These are phyloP conservation scores for Didymellaceae sp. DNA, from an alignment of 2,329 filamentous ascomycete species.

Conservation along the genomic window DNA sequence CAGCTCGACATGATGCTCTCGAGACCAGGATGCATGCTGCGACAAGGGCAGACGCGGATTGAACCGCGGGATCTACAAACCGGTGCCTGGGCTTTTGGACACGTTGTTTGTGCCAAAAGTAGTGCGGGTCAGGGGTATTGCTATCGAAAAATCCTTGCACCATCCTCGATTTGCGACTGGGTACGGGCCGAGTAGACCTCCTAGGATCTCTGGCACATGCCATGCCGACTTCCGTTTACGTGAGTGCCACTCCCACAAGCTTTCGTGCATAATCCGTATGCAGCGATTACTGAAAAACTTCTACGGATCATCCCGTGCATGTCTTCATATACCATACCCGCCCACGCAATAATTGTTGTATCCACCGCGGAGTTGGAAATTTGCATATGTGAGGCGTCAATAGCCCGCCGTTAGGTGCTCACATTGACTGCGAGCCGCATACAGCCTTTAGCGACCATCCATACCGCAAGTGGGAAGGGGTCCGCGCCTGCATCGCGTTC, in stretches of 20 bases:
- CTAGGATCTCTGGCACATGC: slow-evolving; percentile 25
- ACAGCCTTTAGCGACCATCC: slow-evolving; percentile 27
- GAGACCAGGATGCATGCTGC: slow-evolving; percentile 17
- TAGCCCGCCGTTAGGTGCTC: slow-evolving; percentile 15
- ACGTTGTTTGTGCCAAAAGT: slow-evolving; percentile 47
- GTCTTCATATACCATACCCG: slow-evolving; percentile 22
- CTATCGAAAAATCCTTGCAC: slow-evolving; percentile 22
- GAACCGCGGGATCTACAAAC: slow-evolving; percentile 49
- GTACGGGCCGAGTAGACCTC: slow-evolving; percentile 43
- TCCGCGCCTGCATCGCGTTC: slow-evolving; percentile 28
- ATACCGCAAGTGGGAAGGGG: slow-evolving; percentile 18
- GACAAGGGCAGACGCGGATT: slow-evolving; percentile 33
- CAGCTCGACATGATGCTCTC: slow-evolving; percentile 6
- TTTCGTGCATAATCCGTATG: slow-evolving; percentile 8
- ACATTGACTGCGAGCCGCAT: slow-evolving; percentile 6
- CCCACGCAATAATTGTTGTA: slow-evolving; percentile 14
- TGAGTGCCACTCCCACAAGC: not conserved
- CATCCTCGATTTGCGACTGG: slow-evolving; percentile 47
- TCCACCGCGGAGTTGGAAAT: slow-evolving; percentile 38
- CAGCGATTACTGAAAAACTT: slow-evolving; percentile 13
- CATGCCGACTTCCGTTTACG: slow-evolving; percentile 17
- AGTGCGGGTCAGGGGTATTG: slow-evolving; percentile 28
- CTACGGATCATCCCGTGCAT: slow-evolving; percentile 21
- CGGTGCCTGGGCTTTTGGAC: slow-evolving; percentile 43
- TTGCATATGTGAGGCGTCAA: slow-evolving; percentile 34